Evolutionary conservation across 2,329 filamentous ascomycete genomes (phyloP), one percentile per base, ranked within the genome.

Genomic region (Passalora sequoiae): DNA sequence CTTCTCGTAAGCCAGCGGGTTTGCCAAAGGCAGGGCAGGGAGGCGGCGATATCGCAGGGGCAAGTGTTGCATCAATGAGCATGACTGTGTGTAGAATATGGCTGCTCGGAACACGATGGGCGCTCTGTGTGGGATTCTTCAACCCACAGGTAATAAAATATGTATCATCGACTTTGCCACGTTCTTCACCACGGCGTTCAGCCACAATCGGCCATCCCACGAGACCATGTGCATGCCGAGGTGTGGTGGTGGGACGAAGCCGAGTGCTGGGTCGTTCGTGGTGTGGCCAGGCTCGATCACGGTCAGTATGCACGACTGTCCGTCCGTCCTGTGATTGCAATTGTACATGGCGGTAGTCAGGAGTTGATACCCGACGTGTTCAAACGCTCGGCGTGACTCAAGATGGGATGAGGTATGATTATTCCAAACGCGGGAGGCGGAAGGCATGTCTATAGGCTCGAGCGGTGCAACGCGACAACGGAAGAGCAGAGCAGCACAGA

Each of bases 361-460:
- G 30, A 36, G 33, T n/a, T 15, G 33, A 24, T 36, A 36, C 33
- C 33, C 33, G n/a, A 36, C 31, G 29, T 16, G 15, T 9, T 15
- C 7, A 9, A n/a, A 30, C n/a, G 7, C 28, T 13, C 6, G n/a
- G n/a, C 4, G 6, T 13, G 28, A 15, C 6, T 15, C 28, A n/a
- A 30, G 28, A 6, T 15, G 16, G 6, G 28, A 16, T 6, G 28
- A 7, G 3, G n/a, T 9, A 9, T 10, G 30, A 17, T 33, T 9
- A 33, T 9, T 19, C 20, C 30, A 33, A 33, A 33, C 13, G 30
- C 30, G 17, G 4, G 30, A 33, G 16, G 21, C 30, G 21, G 21
- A 19, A 15, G 30, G 15, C 13, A 33, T 33, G 9, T 31, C 13
- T 15, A 33, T 33, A 33, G 30, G n/a, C n/a, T n/a, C n/a, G n/a